A percentile compares a stretch with the other conserved stretches of the same genome.
Evolutionary conservation across 495 filamentous ascomycete genomes (phyloP).

Genomic region (Staphylotrichum tortipilum): DNA sequence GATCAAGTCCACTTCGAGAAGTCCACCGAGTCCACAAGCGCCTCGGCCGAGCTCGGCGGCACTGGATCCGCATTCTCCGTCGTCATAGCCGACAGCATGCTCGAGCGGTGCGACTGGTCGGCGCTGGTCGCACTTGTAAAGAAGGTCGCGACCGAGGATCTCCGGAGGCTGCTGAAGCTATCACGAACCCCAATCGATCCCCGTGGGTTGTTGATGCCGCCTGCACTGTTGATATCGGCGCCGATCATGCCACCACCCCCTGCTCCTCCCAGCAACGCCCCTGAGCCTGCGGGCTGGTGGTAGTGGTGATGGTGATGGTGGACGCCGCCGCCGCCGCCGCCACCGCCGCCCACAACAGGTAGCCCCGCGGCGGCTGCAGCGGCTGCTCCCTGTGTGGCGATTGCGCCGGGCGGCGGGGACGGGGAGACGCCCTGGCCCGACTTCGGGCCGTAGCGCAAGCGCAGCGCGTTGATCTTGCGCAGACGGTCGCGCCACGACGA

Average conservation of each 20-base stretch:
- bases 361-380: neutral
- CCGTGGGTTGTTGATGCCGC: conserved; percentile 23
- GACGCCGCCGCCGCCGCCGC: neutral
- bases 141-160: conserved; percentile 49
- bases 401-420: conserved; percentile 35
- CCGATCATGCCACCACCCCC: conserved; percentile 5
- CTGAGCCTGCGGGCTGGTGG: neutral
- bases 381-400: neutral
- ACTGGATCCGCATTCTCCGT: conserved; percentile 42
- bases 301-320: conserved; percentile 1
- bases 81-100: conserved; percentile 40
- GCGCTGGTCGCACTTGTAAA: conserved; percentile 38
- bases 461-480: conserved; percentile 70
- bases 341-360: neutral
- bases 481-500: conserved; percentile 86
- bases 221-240: neutral
- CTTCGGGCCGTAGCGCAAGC: conserved; percentile 51
- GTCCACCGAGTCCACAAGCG: conserved; percentile 47
- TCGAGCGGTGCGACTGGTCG: conserved; percentile 44
- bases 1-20: conserved; percentile 52
- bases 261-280: neutral
- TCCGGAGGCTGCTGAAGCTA: conserved; percentile 41
- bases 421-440: conserved; percentile 19
- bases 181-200: conserved; percentile 35
- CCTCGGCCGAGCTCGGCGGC: conserved; percentile 31